Evolutionary conservation across 2,329 filamentous ascomycete genomes (phyloP), one percentile per base, ranked within the genome.

Genomic region (Xylaria sp.): DNA sequence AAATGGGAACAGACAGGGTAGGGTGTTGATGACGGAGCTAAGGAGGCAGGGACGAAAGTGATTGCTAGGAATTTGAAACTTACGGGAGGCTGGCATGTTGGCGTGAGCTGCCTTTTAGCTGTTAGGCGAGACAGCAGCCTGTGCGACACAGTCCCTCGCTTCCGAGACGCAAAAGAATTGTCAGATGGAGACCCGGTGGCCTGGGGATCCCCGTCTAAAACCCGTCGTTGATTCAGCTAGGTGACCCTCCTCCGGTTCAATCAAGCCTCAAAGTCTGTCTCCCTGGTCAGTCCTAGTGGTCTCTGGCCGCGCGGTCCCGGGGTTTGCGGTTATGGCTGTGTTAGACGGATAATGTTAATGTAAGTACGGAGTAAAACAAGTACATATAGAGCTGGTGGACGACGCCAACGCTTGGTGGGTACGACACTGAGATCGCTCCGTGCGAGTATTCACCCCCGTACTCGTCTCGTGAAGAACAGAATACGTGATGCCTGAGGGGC

Each of bases 51-150:
- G 34, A 66, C 23, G 20, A 61, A 61, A 34, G 52, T n/a, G 61
- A 32, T 56, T 10, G 32, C 20, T 25, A 63, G 62, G 67, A 63
- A 60, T 53, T 13, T 25, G 43, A 53, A 63, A 69, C 69, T 67
- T 69, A 71, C 69, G 67, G 25, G 69, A 67, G 61, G 63, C 52
- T 55, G 69, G 63, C 69, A 71, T 71, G 25, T 65, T 60, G 57
- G 58, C 46, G 23, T 36, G 43, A 57, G 43, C 53, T 61, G 57
- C 34, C 57, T 67, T 62, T 64, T 69, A 62, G 46, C 46, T 50
- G 1, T 13, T 23, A 56, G 55, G 59, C 59, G 41, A 67, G 57
- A 62, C 58, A 62, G 46, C 36, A 52, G 36, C 58, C 58, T 4
- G 46, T 65, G 62, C 59, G n/a, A 66, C 41, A 67, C 65, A 67